Evolutionary conservation across 371 early-diverging fungal genomes (phyloP), one percentile per base, ranked within the genome.

Genomic region (Apophysomyces sp.): DNA sequence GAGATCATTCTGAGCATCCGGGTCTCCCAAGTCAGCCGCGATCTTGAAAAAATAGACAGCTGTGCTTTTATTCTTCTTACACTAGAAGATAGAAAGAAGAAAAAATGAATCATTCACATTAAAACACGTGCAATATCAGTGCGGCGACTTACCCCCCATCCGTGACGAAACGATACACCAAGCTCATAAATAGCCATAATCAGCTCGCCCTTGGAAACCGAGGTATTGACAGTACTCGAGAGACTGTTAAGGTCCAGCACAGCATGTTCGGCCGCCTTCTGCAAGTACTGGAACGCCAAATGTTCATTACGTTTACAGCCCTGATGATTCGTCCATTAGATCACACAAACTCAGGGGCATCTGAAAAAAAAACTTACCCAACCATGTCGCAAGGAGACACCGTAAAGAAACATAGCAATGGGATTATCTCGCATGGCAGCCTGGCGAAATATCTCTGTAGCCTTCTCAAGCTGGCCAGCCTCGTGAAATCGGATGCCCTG

Each of bases 161-260:
- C 96, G 59, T 95, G 93, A 28, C 88, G 83, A 73, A 91, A 96
- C 61, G 69, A 69, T 5, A 91, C 81, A 6, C 90, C 93, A 7
- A 96, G 80, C 66, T 95, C 96, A 67, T 90, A 92, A 56, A 95
- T 88, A 2, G 94, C 94, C 67, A 94, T 81, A 4, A 87, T 86
- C 55, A 92, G 55, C 52, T 78, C 80, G 49, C 74, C 69, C 56
- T 74, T 74, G 18, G 67, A 66, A 30, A 67, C 72, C 11, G 69
- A 72, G 1, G 66, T 67, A 53, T 65, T 72, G 37, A 66, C 72
- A 3, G 67, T 67, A 21, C 63, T 65, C 26, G 68, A 66, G 4
- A 71, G 49, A 32, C 60, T 65, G 29, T 86, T 84, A 29, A 87
- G 59, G 62, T 90, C 87, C 12, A 80, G 68, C 0, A 92, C 86